These are phyloP conservation scores for Carallia pectinifolia DNA, from an alignment of 345 rosid genomes.

Conservation along the genomic window DNA sequence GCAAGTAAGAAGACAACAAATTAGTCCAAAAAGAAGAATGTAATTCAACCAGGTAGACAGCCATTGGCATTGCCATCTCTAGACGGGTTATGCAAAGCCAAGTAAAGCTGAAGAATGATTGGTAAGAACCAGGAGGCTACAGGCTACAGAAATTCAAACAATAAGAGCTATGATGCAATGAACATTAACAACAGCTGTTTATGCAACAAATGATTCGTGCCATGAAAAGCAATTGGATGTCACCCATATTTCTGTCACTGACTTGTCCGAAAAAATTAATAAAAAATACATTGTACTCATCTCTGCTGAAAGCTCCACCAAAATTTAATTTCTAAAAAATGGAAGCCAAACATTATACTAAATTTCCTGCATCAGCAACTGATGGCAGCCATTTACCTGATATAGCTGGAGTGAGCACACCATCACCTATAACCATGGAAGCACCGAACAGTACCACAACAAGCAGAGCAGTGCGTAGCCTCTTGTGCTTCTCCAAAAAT, in stretches of 20 bases:
- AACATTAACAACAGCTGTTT: background rate
- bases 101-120: background rate
- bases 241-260: background rate
- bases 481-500: slow-evolving; percentile 77
- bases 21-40: background rate
- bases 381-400: slow-evolving; percentile 47
- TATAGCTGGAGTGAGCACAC: slow-evolving; percentile 85
- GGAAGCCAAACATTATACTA: background rate
- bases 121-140: background rate
- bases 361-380: background rate
- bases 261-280: no score
- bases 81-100: background rate
- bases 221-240: slow-evolving; percentile 1
- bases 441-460: slow-evolving; percentile 75
- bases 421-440: slow-evolving; percentile 91
- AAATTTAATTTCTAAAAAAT: background rate
- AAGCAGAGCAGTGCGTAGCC: slow-evolving; percentile 63
- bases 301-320: no score
- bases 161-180: slow-evolving; percentile 2
- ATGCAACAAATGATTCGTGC: background rate
- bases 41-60: slow-evolving; percentile 2
- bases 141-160: background rate
- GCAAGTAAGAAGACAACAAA: slow-evolving; percentile 34
- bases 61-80: background rate
- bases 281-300: no score